phyloP scores from a whole-genome alignment of 441 rosid genomes.

The Viola pubescens region DNA sequence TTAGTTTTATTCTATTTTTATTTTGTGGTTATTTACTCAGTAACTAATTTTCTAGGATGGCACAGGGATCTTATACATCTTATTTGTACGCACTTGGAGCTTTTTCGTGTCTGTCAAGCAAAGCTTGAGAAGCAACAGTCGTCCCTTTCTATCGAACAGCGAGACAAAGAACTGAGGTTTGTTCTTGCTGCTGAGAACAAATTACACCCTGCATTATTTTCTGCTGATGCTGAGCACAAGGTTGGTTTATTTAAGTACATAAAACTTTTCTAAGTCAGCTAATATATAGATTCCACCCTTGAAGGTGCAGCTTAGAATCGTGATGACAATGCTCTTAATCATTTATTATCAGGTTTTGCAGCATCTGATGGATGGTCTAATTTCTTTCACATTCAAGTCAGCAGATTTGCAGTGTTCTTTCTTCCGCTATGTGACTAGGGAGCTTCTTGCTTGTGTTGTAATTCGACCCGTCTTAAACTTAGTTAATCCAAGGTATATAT shows the following conservation, averaged over 20 bases:
- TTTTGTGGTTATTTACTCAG: slow-evolving; percentile 15
- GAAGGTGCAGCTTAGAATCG: slow-evolving; percentile 6
- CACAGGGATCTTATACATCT: slow-evolving; percentile 84
- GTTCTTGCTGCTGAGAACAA: slow-evolving; percentile 70
- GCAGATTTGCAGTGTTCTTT: slow-evolving; percentile 86
- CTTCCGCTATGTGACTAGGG: slow-evolving; percentile 72
- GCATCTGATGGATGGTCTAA: slow-evolving; percentile 79
- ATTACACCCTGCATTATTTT: slow-evolving; percentile 96
- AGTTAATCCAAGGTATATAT: slow-evolving; percentile 77
- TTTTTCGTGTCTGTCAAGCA: slow-evolving; percentile 68
- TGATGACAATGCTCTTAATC: slow-evolving; percentile 16
- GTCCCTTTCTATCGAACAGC: slow-evolving; percentile 44
- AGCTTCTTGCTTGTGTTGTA: slow-evolving; percentile 94
- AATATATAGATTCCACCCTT: not conserved
- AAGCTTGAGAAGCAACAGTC: slow-evolving; percentile 56
- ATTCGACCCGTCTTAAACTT: slow-evolving; percentile 87
- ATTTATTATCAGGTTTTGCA: slow-evolving; percentile 78
- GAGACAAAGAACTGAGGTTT: slow-evolving; percentile 57
- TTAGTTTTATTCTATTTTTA: slow-evolving; percentile 4
- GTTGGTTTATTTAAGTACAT: slow-evolving; percentile 26
- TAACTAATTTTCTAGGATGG: slow-evolving; percentile 33
- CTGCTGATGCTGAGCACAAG: slow-evolving; percentile 94
- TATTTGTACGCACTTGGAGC: slow-evolving; percentile 70
- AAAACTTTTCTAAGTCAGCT: not conserved
- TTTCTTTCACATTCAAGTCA: slow-evolving; percentile 67